Percentiles rank a stretch among this genome's conserved stretches.
phyloP scores from a whole-genome alignment of 2,329 filamentous ascomycete genomes.

The Pyrenochaeta sp. region DNA sequence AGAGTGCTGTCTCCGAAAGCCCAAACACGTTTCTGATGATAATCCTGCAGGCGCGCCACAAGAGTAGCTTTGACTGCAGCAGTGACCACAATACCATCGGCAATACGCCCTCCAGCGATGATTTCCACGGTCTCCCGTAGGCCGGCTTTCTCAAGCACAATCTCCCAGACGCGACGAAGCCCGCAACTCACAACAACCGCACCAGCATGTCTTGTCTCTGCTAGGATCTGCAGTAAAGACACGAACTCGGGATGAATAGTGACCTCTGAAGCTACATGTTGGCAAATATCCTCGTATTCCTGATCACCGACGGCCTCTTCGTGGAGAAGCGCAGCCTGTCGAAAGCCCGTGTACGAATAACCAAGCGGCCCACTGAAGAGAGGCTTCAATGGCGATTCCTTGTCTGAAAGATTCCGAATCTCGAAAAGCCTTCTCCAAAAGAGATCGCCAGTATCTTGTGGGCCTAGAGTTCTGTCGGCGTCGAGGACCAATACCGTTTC shows the following conservation, averaged over 20 bases:
- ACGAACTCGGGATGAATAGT: conserved; percentile 60
- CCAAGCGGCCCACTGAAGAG: conserved; percentile 59
- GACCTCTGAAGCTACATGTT: conserved; percentile 53
- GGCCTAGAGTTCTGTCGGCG: conserved; percentile 64
- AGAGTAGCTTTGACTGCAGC: conserved; percentile 59
- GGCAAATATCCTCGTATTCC: conserved; percentile 58
- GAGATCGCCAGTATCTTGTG: conserved; percentile 59
- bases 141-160: conserved; percentile 56
- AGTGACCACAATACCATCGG: conserved; percentile 62
- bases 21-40: conserved; percentile 53
- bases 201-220: conserved; percentile 49
- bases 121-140: conserved; percentile 57
- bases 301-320: conserved; percentile 55
- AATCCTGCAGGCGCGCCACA: conserved; percentile 52
- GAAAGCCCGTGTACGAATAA: conserved; percentile 65
- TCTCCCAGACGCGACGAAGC: conserved; percentile 63
- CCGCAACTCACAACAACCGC: conserved; percentile 66
- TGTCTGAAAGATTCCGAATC: fast-evolving
- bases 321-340: conserved; percentile 63
- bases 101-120: conserved; percentile 62
- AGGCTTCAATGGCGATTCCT: conserved; percentile 45
- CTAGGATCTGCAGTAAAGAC: conserved; percentile 51
- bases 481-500: conserved; percentile 65
- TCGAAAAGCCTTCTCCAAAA: conserved; percentile 57
- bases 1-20: conserved; percentile 69